Conservation (phyloP, 2,329 filamentous ascomycete genomes). For the Mycosphaerella sp. region DNA sequence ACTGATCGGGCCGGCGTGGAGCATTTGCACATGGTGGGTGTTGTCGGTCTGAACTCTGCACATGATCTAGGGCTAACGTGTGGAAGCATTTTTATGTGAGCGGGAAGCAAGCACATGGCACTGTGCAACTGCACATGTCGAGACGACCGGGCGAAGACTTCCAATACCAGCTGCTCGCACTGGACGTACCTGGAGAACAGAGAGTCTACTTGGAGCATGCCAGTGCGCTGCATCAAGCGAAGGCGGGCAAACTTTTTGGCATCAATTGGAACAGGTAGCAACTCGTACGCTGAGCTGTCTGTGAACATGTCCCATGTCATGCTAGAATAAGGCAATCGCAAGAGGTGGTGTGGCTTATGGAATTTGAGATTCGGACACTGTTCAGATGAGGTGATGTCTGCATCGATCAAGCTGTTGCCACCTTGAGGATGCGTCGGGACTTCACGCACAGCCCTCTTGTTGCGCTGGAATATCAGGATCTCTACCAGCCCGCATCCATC, state of each 20-base stretch:
- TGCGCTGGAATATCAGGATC: no score
- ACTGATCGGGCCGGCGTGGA: constrained; percentile 70
- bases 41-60: not conserved
- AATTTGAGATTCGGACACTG: no score
- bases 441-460: no score
- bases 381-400: no score
- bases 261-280: constrained; percentile 49
- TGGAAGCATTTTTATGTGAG: constrained; percentile 68
- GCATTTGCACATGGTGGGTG: constrained; percentile 62
- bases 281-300: not conserved
- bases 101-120: constrained; percentile 66
- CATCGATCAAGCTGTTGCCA: no score
- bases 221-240: constrained; percentile 40
- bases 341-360: no score
- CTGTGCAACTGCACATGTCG: constrained; percentile 71
- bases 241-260: constrained; percentile 51
- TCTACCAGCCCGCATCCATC: constrained; percentile 32
- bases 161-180: constrained; percentile 70
- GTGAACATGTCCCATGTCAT: not conserved
- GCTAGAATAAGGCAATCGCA: not conserved
- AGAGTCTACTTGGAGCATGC: constrained; percentile 62
- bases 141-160: constrained; percentile 59
- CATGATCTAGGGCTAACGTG: not conserved
- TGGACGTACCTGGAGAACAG: constrained; percentile 66
- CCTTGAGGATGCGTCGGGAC: no score